Conservation (phyloP, 1,284 basidiomycete genomes). For the Microbotryum intermedium region DNA sequence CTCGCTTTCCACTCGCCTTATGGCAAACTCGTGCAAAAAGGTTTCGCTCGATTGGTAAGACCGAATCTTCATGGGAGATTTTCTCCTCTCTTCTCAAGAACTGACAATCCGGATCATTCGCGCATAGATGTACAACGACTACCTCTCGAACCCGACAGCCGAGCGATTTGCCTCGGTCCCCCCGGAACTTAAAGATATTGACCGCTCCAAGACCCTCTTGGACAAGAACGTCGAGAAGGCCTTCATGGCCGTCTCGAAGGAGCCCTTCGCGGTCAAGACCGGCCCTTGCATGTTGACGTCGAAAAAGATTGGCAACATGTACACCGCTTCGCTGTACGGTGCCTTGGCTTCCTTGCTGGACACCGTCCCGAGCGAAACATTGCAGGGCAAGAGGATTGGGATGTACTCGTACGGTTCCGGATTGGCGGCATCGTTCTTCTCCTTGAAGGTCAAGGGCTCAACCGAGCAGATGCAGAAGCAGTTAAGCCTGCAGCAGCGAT, state of each 20-base stretch:
- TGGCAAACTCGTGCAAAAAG: constrained; percentile 97
- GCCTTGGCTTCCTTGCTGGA: constrained; percentile 77
- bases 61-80: not conserved
- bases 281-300: constrained; percentile 72
- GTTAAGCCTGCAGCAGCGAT: constrained; percentile 78
- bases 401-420: constrained; percentile 94
- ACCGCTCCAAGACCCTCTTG: constrained; percentile 64
- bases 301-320: constrained; percentile 91
- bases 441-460: constrained; percentile 73
- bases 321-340: constrained; percentile 94
- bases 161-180: constrained; percentile 67
- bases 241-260: constrained; percentile 66
- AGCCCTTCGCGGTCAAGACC: constrained; percentile 61
- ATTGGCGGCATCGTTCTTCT: constrained; percentile 85
- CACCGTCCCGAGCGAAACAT: constrained; percentile 55
- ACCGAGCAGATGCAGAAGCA: constrained; percentile 71
- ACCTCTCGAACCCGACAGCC: constrained; percentile 64
- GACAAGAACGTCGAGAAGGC: constrained; percentile 96
- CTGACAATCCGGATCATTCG: not conserved
- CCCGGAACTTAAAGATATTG: constrained; percentile 59
- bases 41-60: constrained; percentile 70
- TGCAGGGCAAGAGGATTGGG: constrained; percentile 71
- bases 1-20: constrained; percentile 60
- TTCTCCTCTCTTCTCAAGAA: not conserved
- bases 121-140: constrained; percentile 71